phyloP scores from a whole-genome alignment of 768 basidiomycete genomes.

The Lyophyllum decastes region DNA sequence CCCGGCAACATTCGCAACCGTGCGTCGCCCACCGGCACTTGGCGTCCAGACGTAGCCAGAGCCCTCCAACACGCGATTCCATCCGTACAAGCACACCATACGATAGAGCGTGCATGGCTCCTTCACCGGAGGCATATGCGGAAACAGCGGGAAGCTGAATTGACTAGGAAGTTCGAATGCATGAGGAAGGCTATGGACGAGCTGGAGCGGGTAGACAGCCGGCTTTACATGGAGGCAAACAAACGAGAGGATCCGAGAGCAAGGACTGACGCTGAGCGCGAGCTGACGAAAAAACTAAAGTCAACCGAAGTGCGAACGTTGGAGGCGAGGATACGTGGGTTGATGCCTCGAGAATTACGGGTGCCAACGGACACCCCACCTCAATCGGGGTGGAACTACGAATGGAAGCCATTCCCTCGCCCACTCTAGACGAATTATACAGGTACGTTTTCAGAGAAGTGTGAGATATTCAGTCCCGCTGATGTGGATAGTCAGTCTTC shows the following conservation, averaged over 20 bases:
- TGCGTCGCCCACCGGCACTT: slow-evolving; percentile 76
- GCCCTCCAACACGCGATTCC: slow-evolving; percentile 85
- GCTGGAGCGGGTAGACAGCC: slow-evolving; percentile 58
- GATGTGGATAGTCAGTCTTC: not conserved
- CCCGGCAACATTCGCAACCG: slow-evolving; percentile 73
- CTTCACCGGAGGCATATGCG: slow-evolving; percentile 78
- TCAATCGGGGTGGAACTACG: slow-evolving; percentile 81
- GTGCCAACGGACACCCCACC: slow-evolving; percentile 87
- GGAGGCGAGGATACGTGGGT: slow-evolving; percentile 75
- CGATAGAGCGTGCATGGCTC: slow-evolving; percentile 89
- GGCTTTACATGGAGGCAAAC: slow-evolving; percentile 71
- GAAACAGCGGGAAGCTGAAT: slow-evolving; percentile 65
- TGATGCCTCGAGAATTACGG: slow-evolving; percentile 87
- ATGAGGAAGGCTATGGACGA: slow-evolving; percentile 89
- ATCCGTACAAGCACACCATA: slow-evolving; percentile 86
- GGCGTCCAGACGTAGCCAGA: slow-evolving; percentile 78
- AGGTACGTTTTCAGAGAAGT: slow-evolving; percentile 10
- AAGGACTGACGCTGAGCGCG: slow-evolving; percentile 56
- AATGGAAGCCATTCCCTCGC: slow-evolving; percentile 72
- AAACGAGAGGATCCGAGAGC: slow-evolving; percentile 73
- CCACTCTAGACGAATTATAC: slow-evolving; percentile 39
- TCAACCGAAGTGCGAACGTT: slow-evolving; percentile 67
- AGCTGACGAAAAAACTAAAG: slow-evolving; percentile 60
- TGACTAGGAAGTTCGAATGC: slow-evolving; percentile 74
- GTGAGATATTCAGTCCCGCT: not conserved